These are phyloP conservation scores for Melaleuca alternifolia DNA, from an alignment of 345 rosid species.

Conservation along the genomic window DNA sequence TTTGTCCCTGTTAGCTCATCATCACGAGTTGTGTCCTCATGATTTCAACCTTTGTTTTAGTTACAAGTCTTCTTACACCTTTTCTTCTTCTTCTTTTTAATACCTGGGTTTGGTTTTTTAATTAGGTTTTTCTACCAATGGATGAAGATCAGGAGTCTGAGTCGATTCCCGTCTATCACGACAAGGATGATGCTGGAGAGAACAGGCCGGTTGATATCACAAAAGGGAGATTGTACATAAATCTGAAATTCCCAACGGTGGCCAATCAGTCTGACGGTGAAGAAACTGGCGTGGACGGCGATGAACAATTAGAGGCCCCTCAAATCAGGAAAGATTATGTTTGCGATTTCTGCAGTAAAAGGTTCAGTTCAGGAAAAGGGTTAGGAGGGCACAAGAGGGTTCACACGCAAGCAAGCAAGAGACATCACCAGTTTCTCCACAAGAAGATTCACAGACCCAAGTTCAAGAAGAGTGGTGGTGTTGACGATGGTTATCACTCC, in stretches of 20 bases:
- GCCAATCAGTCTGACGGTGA: neutral
- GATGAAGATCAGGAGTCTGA: neutral
- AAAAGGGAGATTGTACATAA: neutral
- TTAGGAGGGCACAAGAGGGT: conserved; percentile 45
- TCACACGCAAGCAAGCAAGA: conserved; percentile 8
- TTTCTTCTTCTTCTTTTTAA: neutral
- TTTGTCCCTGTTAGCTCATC: neutral
- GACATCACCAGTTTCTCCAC: too few relatives aligned
- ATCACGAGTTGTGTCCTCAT: neutral
- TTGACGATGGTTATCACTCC: neutral
- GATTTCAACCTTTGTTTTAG: neutral
- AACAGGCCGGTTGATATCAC: neutral
- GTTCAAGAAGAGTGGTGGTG: neutral
- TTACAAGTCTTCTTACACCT: neutral
- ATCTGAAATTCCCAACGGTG: neutral
- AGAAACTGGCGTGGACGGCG: neutral
- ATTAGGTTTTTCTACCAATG: neutral
- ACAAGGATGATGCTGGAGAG: neutral
- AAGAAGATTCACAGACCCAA: neutral
- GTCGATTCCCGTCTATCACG: neutral
- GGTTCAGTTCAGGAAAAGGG: conserved; percentile 37
- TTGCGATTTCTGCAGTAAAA: conserved; percentile 26
- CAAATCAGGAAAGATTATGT: neutral
- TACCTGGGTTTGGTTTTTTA: neutral
- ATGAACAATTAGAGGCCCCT: neutral